These are phyloP conservation scores for Candida coleopterorum DNA, from an alignment of 805 yeast species.

Conservation along the genomic window DNA sequence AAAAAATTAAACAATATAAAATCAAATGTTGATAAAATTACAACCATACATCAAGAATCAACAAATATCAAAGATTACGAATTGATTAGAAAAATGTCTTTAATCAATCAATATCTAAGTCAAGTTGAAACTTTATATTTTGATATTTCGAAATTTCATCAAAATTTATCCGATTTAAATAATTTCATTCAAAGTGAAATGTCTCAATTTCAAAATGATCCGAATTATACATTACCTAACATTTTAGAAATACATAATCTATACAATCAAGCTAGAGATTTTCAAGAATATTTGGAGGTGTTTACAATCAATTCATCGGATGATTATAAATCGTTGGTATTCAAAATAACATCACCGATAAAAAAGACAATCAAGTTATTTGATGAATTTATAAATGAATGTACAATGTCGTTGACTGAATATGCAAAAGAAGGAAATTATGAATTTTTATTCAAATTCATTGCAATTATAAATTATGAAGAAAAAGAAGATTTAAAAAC, in stretches of 20 bases:
- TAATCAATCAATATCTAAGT: slow-evolving; percentile 65
- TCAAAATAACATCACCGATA: slow-evolving; percentile 49
- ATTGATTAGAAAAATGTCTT: slow-evolving; percentile 61
- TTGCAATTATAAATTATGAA: slow-evolving; percentile 77
- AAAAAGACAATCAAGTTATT: slow-evolving; percentile 50
- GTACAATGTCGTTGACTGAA: slow-evolving; percentile 70
- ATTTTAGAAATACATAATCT: slow-evolving; percentile 65
- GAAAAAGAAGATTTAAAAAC: slow-evolving; percentile 67
- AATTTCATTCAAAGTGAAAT: slow-evolving; percentile 45
- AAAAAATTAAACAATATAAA: slow-evolving; percentile 34
- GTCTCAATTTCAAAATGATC: slow-evolving; percentile 28
- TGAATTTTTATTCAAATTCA: slow-evolving; percentile 63
- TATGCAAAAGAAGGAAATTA: slow-evolving; percentile 63
- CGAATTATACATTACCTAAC: slow-evolving; percentile 44
- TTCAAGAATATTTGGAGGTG: slow-evolving; percentile 66
- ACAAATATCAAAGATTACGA: slow-evolving; percentile 62
- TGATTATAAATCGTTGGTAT: slow-evolving; percentile 66
- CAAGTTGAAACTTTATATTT: slow-evolving; percentile 62
- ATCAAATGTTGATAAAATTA: slow-evolving; percentile 34
- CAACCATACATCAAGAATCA: slow-evolving; percentile 53
- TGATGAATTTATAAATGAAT: slow-evolving; percentile 56
- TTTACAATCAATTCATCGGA: slow-evolving; percentile 46
- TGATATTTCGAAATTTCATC: slow-evolving; percentile 54
- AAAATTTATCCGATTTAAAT: slow-evolving; percentile 47
- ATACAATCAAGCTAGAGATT: slow-evolving; percentile 67